phyloP scores from a whole-genome alignment of 2,329 filamentous ascomycete genomes.

The Penicillium sp. region DNA sequence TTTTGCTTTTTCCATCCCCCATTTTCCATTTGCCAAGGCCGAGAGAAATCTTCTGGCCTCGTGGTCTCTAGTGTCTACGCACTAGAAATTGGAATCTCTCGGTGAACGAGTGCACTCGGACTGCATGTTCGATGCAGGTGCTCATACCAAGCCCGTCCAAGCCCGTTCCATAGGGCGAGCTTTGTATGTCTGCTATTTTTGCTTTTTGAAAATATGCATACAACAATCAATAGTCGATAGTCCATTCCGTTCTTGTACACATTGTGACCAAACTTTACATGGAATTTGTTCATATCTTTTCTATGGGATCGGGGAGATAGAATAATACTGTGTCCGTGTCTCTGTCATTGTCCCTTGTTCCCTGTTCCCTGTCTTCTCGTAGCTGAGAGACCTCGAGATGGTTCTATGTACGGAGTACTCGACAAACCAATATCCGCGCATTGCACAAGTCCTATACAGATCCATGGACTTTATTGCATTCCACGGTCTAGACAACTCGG shows the following conservation, averaged over 20 bases:
- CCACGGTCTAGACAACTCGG: background rate
- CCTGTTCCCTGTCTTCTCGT: background rate
- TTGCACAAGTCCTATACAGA: background rate
- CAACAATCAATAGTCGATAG: conserved; percentile 7
- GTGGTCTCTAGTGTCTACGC: conserved; percentile 2
- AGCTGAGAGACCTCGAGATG: conserved; percentile 1
- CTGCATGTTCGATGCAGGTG: conserved; percentile 2
- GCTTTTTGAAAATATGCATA: conserved; percentile 4
- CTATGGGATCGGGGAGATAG: conserved; percentile 1
- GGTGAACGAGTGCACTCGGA: background rate
- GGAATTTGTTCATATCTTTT: background rate
- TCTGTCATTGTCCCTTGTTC: background rate
- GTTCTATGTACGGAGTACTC: background rate
- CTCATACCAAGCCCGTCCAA: background rate
- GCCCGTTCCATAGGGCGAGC: background rate
- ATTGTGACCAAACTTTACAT: background rate
- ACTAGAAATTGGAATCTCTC: background rate
- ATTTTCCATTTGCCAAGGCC: background rate
- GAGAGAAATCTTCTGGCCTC: background rate
- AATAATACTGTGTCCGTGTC: background rate
- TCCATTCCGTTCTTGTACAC: background rate
- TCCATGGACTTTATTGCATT: background rate
- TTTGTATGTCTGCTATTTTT: background rate
- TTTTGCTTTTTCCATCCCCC: conserved; percentile 1
- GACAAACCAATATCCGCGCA: background rate